Base-by-base conservation (phyloP, 2,329 filamentous ascomycete species). In the Dactylellina cionopaga region DNA sequence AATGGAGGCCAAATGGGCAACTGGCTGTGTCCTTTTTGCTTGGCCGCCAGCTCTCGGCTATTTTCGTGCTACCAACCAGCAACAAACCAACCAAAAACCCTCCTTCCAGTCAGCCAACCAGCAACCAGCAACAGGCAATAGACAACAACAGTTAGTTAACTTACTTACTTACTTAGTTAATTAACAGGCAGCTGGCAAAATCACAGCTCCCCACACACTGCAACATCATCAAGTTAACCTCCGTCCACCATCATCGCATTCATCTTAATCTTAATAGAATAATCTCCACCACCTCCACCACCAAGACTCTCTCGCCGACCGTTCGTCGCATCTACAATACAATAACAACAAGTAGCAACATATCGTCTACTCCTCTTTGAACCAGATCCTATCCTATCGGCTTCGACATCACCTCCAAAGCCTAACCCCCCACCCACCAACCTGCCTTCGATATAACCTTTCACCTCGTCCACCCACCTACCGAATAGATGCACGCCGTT, bases 401-500 rank as follows among this genome's bases (percentile, higher is more conserved):
- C n/a, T n/a, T n/a, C n/a, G n/a, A n/a, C 22, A 9, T 24, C 15
- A 5, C 37, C 37, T 31, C 47, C 31, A 7, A 19, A 31, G 2
- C 22, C 7, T 39, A n/a, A 24, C 25, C 13, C 52, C 25, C 24
- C 33, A n/a, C 35, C 13, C 5, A 22, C 46, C 10, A 29, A n/a
- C 17, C 19, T 15, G 37, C 3, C 25, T 6, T 19, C 19, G 29
- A 15, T n/a, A 27, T n/a, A 22, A 24, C 29, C 39, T 22, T 31
- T 31, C 9, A n/a, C 35, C 19, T n/a, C 6, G 5, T 24, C 55
- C 35, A 5, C 29, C 35, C 31, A 59, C 33, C 52, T 29, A 58
- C 68, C 52, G 68, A 58, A 72, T 72, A 72, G 51, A 72, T 72
- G 68, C 68, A 72, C 43, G 59, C 68, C 15, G 52, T 24, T 39